A percentile compares a stretch with the other conserved stretches of the same genome.
Evolutionary conservation across 805 yeast genomes (phyloP).

Genomic region (Metschnikowia santaceciliae): DNA sequence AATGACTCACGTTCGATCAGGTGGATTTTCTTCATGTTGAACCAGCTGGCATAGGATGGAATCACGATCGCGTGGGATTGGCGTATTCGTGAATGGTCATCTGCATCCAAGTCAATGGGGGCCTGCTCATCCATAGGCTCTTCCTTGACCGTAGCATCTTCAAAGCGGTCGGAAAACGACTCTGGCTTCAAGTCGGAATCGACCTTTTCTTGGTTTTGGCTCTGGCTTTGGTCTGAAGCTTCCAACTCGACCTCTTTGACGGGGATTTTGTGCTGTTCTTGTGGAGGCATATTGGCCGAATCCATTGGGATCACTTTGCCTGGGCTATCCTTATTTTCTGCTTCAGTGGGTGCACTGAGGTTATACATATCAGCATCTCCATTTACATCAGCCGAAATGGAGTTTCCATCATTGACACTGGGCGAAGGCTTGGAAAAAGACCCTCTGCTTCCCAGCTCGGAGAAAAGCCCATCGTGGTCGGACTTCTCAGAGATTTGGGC

Average conservation of each 20-base stretch:
- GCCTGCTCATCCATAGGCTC: not conserved
- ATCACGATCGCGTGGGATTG: slow-evolving; percentile 83
- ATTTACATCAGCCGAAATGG: slow-evolving; percentile 1
- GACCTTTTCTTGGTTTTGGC: not conserved
- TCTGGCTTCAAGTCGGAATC: slow-evolving; percentile 1
- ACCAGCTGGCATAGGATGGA: slow-evolving; percentile 90
- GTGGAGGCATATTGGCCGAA: not conserved
- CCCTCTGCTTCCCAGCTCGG: slow-evolving; percentile 1
- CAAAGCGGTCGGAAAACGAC: not conserved
- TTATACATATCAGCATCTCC: slow-evolving; percentile 2
- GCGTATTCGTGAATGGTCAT: slow-evolving; percentile 21
- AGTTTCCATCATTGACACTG: not conserved
- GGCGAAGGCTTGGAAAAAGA: slow-evolving; percentile 2
- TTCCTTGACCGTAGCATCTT: not conserved
- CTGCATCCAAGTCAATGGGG: slow-evolving; percentile 12
- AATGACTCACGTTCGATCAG: slow-evolving; percentile 76
- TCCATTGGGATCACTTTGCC: not conserved
- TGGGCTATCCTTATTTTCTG: not conserved
- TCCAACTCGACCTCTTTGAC: not conserved
- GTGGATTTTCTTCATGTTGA: slow-evolving; percentile 65
- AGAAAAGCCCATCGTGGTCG: slow-evolving; percentile 1
- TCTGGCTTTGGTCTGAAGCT: not conserved
- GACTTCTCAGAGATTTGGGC: not conserved
- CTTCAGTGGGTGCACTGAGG: not conserved
- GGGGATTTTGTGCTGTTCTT: not conserved